Conservation (phyloP, 108 stramenopile genomes). For the Pseudonitzschia multiseries region DNA sequence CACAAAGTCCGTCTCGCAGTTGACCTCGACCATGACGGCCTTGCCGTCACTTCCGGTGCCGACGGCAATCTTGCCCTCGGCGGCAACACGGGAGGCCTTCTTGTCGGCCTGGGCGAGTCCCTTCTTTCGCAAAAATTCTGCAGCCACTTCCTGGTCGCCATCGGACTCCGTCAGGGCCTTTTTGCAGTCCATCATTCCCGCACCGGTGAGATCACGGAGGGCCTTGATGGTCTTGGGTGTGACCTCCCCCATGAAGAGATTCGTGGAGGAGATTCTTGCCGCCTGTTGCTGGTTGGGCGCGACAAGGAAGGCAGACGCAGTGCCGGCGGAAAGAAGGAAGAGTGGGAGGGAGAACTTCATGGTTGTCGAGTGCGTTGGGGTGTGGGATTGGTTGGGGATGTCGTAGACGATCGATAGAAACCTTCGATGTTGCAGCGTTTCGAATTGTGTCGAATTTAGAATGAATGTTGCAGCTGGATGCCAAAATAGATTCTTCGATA, state of each 20-base stretch:
- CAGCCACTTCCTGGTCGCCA: slow-evolving; percentile 68
- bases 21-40: slow-evolving; percentile 82
- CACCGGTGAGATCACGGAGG: slow-evolving; percentile 53
- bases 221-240: slow-evolving; percentile 55
- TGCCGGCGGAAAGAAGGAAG: slow-evolving; percentile 10
- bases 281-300: background rate
- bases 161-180: slow-evolving; percentile 72
- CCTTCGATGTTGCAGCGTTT: too few relatives aligned
- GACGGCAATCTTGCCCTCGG: slow-evolving; percentile 75
- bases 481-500: too few relatives aligned
- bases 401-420: background rate
- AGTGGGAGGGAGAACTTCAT: slow-evolving; percentile 24
- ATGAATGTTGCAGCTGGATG: background rate
- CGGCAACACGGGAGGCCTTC: slow-evolving; percentile 75
- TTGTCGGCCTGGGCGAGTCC: slow-evolving; percentile 84
- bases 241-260: slow-evolving; percentile 23
- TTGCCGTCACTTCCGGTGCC: slow-evolving; percentile 43
- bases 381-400: background rate
- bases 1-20: slow-evolving; percentile 91
- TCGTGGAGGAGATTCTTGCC: background rate
- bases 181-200: slow-evolving; percentile 88
- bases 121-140: slow-evolving; percentile 70
- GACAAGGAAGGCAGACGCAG: slow-evolving; percentile 25
- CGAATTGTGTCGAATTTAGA: background rate
- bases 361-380: background rate